Evolutionary conservation across 2,329 filamentous ascomycete species (phyloP), one percentile per base, ranked within the genome.

Genomic region (Bipolaris oryzae): DNA sequence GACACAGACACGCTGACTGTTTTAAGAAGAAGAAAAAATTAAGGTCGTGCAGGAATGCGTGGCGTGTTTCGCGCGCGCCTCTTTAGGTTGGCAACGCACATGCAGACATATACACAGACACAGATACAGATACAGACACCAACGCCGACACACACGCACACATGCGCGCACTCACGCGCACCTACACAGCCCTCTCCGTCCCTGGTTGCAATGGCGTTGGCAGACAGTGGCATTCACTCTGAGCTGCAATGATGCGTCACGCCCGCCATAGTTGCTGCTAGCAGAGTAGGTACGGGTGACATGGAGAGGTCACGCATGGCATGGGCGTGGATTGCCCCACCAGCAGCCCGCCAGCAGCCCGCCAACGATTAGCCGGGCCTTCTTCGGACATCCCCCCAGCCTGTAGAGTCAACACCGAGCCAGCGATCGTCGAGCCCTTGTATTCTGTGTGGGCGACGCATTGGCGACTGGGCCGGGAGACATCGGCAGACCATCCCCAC

Each of bases 401-500:
- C 55, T 52, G 38, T 46, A 23, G 47, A 37, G 42, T 28, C 41
- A 16, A 46, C 35, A 35, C 35, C 34, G 31, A 16, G 54, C 37
- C 20, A 47, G 20, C 43, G 34, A 53, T 53, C 37, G 37, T n/a
- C 42, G 35, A 41, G 18, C 5, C 39, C n/a, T 53, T 53, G 28
- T 56, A 42, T 47, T 43, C 45, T 53, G 50, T 43, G 35, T 37
- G 41, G 23, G 25, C 33, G 49, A 34, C 43, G 49, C 43, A 18
- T 21, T 43, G 35, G 38, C 42, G 44, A 34, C 46, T 23, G 46
- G 46, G 37, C 50, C 59, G 57, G 55, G 58, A 25, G 46, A 56
- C 50, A 58, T 65, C 62, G 64, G 58, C 64, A 56, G 61, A n/a
- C 46, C 38, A 55, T 38, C 3, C 46, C 46, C 46, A 50, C 39